phyloP scores from a whole-genome alignment of 306 rosid species.

The Aeschynomene evenia region DNA sequence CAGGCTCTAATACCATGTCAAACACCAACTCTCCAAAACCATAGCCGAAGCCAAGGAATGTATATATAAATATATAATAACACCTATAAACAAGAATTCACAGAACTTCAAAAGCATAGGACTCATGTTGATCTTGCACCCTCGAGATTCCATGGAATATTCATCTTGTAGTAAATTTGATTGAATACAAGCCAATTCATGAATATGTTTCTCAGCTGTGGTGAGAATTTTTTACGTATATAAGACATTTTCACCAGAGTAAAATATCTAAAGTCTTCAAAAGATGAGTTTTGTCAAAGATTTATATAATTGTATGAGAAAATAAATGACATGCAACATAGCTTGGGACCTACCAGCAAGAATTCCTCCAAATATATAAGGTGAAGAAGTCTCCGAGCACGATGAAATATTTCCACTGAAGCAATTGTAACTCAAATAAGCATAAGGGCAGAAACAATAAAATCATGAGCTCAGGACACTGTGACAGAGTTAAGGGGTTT shows the following conservation, averaged over 20 bases:
- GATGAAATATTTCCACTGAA: constrained; percentile 85
- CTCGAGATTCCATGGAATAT: constrained; percentile 15
- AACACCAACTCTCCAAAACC: neutral
- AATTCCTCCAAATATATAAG: constrained; percentile 81
- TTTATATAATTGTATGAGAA: constrained; percentile 10
- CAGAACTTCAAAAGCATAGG: constrained; percentile 20
- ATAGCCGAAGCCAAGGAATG: neutral
- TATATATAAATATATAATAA: constrained; percentile 10
- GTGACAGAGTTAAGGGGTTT: neutral
- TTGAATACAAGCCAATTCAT: too few relatives aligned
- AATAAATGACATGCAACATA: constrained; percentile 31
- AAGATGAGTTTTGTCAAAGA: neutral
- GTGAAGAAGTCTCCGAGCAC: constrained; percentile 54
- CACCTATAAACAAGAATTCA: constrained; percentile 11
- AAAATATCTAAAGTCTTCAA: neutral
- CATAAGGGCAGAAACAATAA: constrained; percentile 24
- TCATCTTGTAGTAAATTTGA: constrained; percentile 9
- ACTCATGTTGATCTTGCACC: constrained; percentile 16
- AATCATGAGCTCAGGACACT: too few relatives aligned
- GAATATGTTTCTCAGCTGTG: neutral
- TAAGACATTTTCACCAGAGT: neutral
- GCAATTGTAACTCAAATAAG: constrained; percentile 38
- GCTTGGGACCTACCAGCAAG: constrained; percentile 78
- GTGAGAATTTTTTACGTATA: too few relatives aligned
- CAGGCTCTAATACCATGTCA: neutral